phyloP scores from a whole-genome alignment of 371 early-diverging fungal genomes.

The Actinomortierella ambigua region DNA sequence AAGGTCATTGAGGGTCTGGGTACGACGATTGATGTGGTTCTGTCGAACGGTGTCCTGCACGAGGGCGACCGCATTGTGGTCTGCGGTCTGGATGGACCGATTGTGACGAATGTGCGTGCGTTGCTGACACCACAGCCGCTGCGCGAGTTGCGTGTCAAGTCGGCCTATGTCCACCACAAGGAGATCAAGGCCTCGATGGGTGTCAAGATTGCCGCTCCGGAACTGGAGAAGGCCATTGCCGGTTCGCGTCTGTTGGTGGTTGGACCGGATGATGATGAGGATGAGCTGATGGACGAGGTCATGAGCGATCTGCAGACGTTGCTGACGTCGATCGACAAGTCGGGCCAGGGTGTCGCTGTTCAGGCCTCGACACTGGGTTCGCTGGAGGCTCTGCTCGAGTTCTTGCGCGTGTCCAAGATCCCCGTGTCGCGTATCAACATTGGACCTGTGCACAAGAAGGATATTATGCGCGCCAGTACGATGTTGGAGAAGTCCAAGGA shows the following conservation, averaged over 20 bases:
- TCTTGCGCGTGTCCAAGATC: constrained; percentile 93
- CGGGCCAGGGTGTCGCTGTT: constrained; percentile 97
- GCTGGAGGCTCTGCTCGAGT: constrained; percentile 97
- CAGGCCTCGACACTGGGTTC: constrained; percentile 99
- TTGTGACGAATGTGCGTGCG: constrained; percentile 94
- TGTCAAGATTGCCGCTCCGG: constrained; percentile 97
- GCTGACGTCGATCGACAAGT: constrained; percentile 82
- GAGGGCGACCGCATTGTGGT: constrained; percentile 99
- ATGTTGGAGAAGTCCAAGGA: constrained; percentile 95
- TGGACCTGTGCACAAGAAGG: constrained; percentile 99
- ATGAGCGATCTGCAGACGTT: constrained; percentile 88
- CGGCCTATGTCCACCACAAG: constrained; percentile 97
- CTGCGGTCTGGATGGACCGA: constrained; percentile 98
- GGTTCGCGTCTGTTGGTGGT: constrained; percentile 96
- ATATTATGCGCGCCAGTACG: constrained; percentile 91
- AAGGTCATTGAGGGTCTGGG: constrained; percentile 99
- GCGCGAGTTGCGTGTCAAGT: constrained; percentile 98
- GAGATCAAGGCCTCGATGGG: constrained; percentile 98
- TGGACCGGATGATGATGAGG: constrained; percentile 96
- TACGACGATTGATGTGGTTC: constrained; percentile 98
- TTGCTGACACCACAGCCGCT: constrained; percentile 99
- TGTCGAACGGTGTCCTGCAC: constrained; percentile 96
- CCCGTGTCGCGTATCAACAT: constrained; percentile 98
- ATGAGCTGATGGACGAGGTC: constrained; percentile 92
- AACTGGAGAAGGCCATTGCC: constrained; percentile 98